A percentile compares a stretch with the other conserved stretches of the same genome.
Evolutionary conservation across 495 filamentous ascomycete genomes (phyloP).

Genomic region (Aspergillus coremiiformis): DNA sequence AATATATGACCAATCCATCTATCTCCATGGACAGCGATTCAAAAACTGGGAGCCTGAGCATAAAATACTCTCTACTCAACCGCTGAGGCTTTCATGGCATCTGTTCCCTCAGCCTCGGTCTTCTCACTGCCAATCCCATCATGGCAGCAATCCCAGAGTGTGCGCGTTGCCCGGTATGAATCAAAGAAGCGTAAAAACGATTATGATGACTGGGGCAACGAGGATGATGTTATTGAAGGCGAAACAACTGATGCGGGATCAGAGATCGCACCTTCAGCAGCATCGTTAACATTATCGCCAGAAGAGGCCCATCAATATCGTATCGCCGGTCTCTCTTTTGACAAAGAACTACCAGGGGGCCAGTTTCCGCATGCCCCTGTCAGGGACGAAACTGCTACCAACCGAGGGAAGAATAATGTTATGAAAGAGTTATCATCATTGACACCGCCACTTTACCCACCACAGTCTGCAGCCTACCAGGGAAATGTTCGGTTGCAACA

Average conservation of each 20-base stretch:
- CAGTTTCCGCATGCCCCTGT: conserved; percentile 37
- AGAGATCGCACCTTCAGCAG: conserved; percentile 18
- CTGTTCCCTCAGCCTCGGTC: conserved; percentile 25
- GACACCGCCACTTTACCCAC: conserved; percentile 28
- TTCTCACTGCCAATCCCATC: conserved; percentile 38
- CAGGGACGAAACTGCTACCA: conserved; percentile 7
- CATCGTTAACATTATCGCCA: conserved; percentile 33
- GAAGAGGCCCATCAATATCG: conserved; percentile 43
- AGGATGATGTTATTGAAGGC: conserved; percentile 13
- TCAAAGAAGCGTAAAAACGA: conserved; percentile 33
- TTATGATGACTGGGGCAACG: conserved; percentile 21
- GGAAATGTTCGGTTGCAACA: conserved; percentile 49
- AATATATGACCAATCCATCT: background rate
- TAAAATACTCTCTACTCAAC: conserved; percentile 3
- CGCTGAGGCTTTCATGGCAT: conserved; percentile 24
- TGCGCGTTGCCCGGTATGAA: conserved; percentile 33
- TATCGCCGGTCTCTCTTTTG: conserved; percentile 37
- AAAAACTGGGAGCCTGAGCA: conserved; percentile 1
- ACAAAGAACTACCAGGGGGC: conserved; percentile 37
- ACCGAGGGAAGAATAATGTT: conserved; percentile 12
- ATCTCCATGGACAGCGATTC: conserved; percentile 9
- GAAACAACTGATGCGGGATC: conserved; percentile 34
- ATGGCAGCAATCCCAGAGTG: conserved; percentile 31
- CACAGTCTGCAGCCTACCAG: conserved; percentile 29
- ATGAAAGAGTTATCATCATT: conserved; percentile 23